Evolutionary conservation across 1,284 basidiomycete species (phyloP), one percentile per base, ranked within the genome.

Genomic region (Waitea zeae): DNA sequence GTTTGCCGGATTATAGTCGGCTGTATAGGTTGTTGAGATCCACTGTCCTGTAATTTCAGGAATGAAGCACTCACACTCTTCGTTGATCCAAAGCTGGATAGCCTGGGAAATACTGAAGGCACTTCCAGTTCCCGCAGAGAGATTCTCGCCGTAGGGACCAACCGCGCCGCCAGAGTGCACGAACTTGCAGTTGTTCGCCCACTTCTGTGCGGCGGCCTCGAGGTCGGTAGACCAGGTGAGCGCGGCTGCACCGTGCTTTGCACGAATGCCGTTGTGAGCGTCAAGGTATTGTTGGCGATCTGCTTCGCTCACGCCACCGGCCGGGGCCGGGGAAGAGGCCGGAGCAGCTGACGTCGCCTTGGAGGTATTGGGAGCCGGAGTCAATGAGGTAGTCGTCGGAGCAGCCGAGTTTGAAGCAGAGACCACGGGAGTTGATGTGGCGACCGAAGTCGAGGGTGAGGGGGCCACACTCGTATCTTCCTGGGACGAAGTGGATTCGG

Each of bases 171-270:
- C 65, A 15, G 74, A 77, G 46, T 81, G 76, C 43, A 69, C 18
- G 50, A 74, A 77, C 4, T 58, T 47, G 44, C 76, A 80, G 14
- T 54, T 50, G 44, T 71, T 61, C 3, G 74, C 72, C 77, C 76
- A 80, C 39, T 61, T 42, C 47, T 73, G 68, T 18, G 76, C 77
- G 38, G 64, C 64, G 14, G 46, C 43, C 3, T 71, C 69, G 20
- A 74, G 50, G 7, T 53, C 49, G 34, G 68, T 52, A 47, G 57
- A 70, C 75, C 75, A 80, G 1, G 60, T 61, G 31, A 82, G 51
- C 15, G 62, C 42, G 2, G 48, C 38, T 12, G 76, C 77, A 33
- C 72, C 73, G 46, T 79, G 72, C 39, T 64, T 51, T 1, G 66
- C 57, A 24, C 76, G 67, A 39, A 70, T 46, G 1, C 54, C 48